Conservation (phyloP, 1,139 yeast genomes). For the Neolecta irregularis region DNA sequence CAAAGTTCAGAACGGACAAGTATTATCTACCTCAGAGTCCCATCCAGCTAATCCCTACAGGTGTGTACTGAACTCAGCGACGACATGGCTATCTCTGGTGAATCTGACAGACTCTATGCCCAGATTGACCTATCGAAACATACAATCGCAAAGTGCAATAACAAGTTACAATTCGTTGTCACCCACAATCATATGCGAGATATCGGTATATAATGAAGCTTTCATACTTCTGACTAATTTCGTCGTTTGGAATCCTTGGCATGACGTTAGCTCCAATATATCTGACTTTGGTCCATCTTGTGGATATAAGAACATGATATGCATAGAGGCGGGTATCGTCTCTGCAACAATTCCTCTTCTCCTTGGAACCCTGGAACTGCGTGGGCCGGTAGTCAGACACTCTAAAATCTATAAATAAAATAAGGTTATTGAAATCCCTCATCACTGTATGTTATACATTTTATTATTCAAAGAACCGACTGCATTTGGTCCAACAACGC, state of each 20-base stretch:
- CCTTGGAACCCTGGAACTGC: too few species aligned
- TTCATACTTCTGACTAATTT: slow-evolving; percentile 5
- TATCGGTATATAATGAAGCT: too few species aligned
- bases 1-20: slow-evolving; percentile 33
- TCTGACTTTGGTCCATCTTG: slow-evolving; percentile 73
- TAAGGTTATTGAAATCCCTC: too few species aligned
- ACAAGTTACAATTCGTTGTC: slow-evolving; percentile 4
- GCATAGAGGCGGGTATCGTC: slow-evolving; percentile 92
- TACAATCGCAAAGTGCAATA: slow-evolving; percentile 3
- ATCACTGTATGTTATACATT: too few species aligned
- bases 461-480: too few species aligned
- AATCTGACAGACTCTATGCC: slow-evolving; percentile 11
- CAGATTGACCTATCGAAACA: background rate
- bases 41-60: too few species aligned
- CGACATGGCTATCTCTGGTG: slow-evolving; percentile 1
- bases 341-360: too few species aligned
- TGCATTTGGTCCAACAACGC: too few species aligned
- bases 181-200: too few species aligned
- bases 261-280: slow-evolving; percentile 61
- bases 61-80: too few species aligned
- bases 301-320: slow-evolving; percentile 76
- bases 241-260: slow-evolving; percentile 98
- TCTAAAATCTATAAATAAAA: too few species aligned
- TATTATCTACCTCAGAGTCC: slow-evolving; percentile 2
- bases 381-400: too few species aligned